Base-by-base conservation (phyloP, 2,329 filamentous ascomycete genomes). In the Epichloe bromicola region DNA sequence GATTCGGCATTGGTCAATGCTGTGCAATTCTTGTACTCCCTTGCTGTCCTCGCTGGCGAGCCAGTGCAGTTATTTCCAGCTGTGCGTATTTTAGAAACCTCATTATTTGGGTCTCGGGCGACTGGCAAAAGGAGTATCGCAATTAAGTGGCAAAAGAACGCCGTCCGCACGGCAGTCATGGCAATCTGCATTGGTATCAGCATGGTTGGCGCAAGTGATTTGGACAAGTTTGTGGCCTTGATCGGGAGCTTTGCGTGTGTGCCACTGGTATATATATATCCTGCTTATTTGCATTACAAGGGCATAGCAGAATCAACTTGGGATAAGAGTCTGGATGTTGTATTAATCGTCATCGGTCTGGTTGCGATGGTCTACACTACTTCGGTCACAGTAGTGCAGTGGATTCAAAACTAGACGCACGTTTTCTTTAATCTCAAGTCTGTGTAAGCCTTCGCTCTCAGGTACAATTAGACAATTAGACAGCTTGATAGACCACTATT, bases 71-170 rank as follows among this genome's bases (percentile, higher is more conserved):
- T 88, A 44, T 88, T 87, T 68, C 85, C 85, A 0, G 82, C 84
- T 7, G 71, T 85, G 48, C 78, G 84, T 57, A 88, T 87, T 60
- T 71, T 87, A 49, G 85, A 88, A 66, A 78, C 76, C 19, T 76
- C 73, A 43, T 61, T 87, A 15, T 86, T 88, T 53, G 81, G 80
- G n/a, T 72, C 76, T 54, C 73, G 75, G 51, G 85, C 82, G 0
- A 68, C 67, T 5, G 85, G 85, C 36, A 87, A 85, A 68, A 78
- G 76, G 59, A 78, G 76, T 54, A 63, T 70, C 36, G 67, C 72
- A 38, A 84, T 82, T 55, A 88, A 88, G 63, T 88, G 85, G 85
- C 81, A 82, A 67, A 88, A 88, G 74, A 88, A 88, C 58, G 74
- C 66, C 1, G 78, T 88, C 58, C 72, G 84, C 20, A 73, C 78